These are phyloP conservation scores for Wickerhamomyces silvicola DNA, from an alignment of 805 yeast genomes.

Conservation along the genomic window DNA sequence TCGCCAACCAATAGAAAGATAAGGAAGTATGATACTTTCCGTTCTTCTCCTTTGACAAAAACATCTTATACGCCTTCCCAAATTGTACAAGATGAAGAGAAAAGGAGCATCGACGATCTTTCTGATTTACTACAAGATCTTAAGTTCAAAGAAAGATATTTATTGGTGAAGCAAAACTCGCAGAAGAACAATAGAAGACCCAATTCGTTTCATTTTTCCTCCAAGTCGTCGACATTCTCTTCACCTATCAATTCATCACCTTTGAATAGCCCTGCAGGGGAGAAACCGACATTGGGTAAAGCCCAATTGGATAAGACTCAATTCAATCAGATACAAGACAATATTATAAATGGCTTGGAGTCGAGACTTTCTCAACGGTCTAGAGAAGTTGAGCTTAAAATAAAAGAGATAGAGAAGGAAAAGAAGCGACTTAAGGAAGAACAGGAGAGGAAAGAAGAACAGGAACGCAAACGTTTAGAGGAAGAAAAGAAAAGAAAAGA, in stretches of 20 bases:
- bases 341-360: conserved; percentile 9
- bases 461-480: conserved; percentile 12
- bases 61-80: conserved; percentile 1
- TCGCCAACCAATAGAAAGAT: conserved; percentile 3
- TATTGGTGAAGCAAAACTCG: conserved; percentile 8
- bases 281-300: background rate
- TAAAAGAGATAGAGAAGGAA: conserved; percentile 12
- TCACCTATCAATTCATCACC: background rate
- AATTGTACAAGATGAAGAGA: background rate
- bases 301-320: background rate
- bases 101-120: conserved; percentile 1
- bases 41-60: conserved; percentile 9
- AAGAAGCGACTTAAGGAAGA: conserved; percentile 10
- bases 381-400: conserved; percentile 7
- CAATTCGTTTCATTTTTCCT: too few relatives aligned
- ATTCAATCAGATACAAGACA: conserved; percentile 1
- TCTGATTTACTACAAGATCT: conserved; percentile 13
- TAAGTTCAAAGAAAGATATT: conserved; percentile 13
- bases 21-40: conserved; percentile 2
- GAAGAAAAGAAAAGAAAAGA: conserved; percentile 11
- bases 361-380: conserved; percentile 8
- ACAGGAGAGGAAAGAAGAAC: conserved; percentile 14
- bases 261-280: too few relatives aligned
- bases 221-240: background rate
- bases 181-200: too few relatives aligned